Evolutionary conservation across 2,329 filamentous ascomycete species (phyloP), one percentile per base, ranked within the genome.

Genomic region (Sclerotinia glacialis): DNA sequence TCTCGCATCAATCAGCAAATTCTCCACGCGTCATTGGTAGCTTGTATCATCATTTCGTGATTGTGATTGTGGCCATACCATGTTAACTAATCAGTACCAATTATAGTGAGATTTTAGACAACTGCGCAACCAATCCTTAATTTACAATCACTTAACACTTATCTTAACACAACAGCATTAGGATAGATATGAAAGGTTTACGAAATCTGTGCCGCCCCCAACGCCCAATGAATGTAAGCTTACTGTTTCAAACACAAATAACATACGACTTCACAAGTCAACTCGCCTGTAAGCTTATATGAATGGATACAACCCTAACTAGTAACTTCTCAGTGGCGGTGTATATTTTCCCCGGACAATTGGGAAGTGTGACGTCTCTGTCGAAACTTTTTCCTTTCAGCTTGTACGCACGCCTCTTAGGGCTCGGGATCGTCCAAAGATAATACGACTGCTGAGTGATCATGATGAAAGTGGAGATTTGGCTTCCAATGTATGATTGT

Each of bases 221-320:
- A 56, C 23, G 53, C 53, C 54, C 34, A 23, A 42, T 56, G n/a
- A 42, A 56, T 42, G n/a, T 40, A 56, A 56, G 34, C 34, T 56
- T 56, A 56, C 37, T n/a, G n/a, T 42, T 42, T 26, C n/a, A 26
- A 26, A 26, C 21, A 21, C 2, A 56, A 11, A n/a, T 42, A 42
- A 56, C 42, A 42, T 53, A 53, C 50, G 50, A 53, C 34, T 16
- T 55, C 53, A 55, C 31, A n/a, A 40, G 53, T 55, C n/a, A 55
- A 21, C n/a, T 37, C 31, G 34, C 7, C 53, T 21, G 34, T 56
- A 40, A 56, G 34, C 34, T 42, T 56, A 26, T 56, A 56, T n/a
- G 14, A 42, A 42, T 26, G n/a, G 9, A 28, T 42, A n/a, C 37
- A 1, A 26, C 9, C 37, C n/a, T 40, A 56, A 4, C 34, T n/a